These are phyloP conservation scores for Solanum paucissectum DNA, from an alignment of 257 asterid genomes.

Conservation along the genomic window DNA sequence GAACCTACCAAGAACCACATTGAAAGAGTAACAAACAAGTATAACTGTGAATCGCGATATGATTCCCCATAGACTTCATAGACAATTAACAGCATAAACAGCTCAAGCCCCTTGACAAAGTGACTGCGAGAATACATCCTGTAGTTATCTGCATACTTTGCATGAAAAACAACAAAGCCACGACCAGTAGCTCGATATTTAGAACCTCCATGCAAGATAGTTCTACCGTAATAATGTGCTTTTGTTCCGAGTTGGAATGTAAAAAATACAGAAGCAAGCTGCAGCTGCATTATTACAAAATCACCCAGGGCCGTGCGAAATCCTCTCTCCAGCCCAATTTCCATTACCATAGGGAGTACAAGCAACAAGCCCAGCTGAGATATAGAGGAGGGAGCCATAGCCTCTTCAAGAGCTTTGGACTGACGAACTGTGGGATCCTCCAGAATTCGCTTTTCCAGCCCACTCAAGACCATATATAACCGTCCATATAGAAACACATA, in stretches of 20 bases:
- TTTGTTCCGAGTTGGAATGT: slow-evolving; percentile 97
- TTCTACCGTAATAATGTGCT: slow-evolving; percentile 82
- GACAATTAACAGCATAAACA: slow-evolving; percentile 55
- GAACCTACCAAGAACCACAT: slow-evolving; percentile 96
- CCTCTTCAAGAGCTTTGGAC: slow-evolving; percentile 73
- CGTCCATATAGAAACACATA: slow-evolving; percentile 84
- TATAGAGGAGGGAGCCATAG: slow-evolving; percentile 80
- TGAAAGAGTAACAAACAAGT: slow-evolving; percentile 68
- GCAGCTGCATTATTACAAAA: slow-evolving; percentile 87
- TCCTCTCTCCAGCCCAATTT: slow-evolving; percentile 89
- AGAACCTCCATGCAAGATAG: slow-evolving; percentile 91
- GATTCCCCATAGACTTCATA: slow-evolving; percentile 74
- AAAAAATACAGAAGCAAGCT: slow-evolving; percentile 92
- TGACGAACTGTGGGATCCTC: slow-evolving; percentile 56
- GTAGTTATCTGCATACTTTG: slow-evolving; percentile 88
- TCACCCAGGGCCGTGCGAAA: slow-evolving; percentile 90
- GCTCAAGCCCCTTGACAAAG: slow-evolving; percentile 91
- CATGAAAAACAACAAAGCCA: slow-evolving; percentile 92
- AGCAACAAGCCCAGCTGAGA: slow-evolving; percentile 85
- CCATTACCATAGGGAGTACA: slow-evolving; percentile 97
- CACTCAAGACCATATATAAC: slow-evolving; percentile 86
- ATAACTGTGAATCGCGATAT: slow-evolving; percentile 53
- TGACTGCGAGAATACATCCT: slow-evolving; percentile 92
- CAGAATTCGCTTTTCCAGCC: slow-evolving; percentile 71
- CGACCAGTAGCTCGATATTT: slow-evolving; percentile 94